Evolutionary conservation across 192 early-diverging fungal species (phyloP).

Genomic region (Dissophora globulifera): DNA sequence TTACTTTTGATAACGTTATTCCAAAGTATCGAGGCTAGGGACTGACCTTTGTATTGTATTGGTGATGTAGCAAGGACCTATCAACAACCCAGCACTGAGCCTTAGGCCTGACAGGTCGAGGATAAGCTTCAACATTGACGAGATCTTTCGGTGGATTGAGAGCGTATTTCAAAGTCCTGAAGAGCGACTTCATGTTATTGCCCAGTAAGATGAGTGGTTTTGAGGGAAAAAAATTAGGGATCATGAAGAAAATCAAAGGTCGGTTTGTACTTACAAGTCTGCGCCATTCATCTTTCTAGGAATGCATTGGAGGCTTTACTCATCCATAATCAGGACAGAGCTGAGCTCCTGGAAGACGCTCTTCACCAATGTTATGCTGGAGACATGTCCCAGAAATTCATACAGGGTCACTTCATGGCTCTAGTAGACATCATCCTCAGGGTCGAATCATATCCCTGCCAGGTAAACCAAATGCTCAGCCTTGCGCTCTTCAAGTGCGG

Average conservation of each 20-base stretch:
- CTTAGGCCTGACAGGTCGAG: slow-evolving; percentile 11
- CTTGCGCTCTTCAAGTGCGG: slow-evolving; percentile 85
- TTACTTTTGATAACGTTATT: not conserved
- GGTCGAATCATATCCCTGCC: slow-evolving; percentile 72
- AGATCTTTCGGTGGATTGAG: slow-evolving; percentile 71
- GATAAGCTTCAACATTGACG: slow-evolving; percentile 62
- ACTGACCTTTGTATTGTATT: not conserved
- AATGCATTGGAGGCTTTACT: slow-evolving; percentile 77
- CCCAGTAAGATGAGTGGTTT: slow-evolving; percentile 63
- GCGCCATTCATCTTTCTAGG: slow-evolving; percentile 45
- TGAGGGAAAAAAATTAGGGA: too few relatives aligned
- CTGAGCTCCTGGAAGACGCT: slow-evolving; percentile 67
- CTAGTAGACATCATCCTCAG: slow-evolving; percentile 75
- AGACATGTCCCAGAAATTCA: slow-evolving; percentile 68
- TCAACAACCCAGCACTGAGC: slow-evolving; percentile 29
- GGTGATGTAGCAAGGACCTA: slow-evolving; percentile 56
- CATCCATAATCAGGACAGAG: slow-evolving; percentile 65
- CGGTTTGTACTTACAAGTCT: too few relatives aligned
- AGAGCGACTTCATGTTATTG: slow-evolving; percentile 62
- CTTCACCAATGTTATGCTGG: slow-evolving; percentile 80
- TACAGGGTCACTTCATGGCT: slow-evolving; percentile 79
- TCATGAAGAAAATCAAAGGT: too few relatives aligned
- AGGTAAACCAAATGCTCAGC: slow-evolving; percentile 65
- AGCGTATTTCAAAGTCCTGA: slow-evolving; percentile 70
- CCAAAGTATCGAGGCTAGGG: not conserved